Evolutionary conservation across 2,329 filamentous ascomycete species (phyloP).

Genomic region (Trichocomaceae sp.): DNA sequence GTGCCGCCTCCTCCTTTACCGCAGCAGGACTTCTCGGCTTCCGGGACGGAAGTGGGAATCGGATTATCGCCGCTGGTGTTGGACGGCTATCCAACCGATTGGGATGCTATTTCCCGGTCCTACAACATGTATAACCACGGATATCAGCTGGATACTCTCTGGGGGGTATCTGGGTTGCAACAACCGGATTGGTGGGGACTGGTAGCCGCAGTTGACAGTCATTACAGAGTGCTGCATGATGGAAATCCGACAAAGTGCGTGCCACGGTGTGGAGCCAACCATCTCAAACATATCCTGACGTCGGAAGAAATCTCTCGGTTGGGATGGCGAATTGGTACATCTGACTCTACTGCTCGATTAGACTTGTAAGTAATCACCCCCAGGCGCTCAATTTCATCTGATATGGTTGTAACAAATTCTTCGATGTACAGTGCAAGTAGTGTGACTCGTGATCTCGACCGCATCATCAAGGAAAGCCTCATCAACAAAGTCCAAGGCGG

Average conservation of each 20-base stretch:
- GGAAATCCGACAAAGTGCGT: slow-evolving; percentile 28
- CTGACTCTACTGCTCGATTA: slow-evolving; percentile 26
- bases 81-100: slow-evolving; percentile 35
- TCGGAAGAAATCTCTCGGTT: slow-evolving; percentile 27
- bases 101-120: slow-evolving; percentile 29
- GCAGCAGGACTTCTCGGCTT: slow-evolving; percentile 21
- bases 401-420: not conserved
- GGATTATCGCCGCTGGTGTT: slow-evolving; percentile 31
- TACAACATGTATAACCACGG: slow-evolving; percentile 37
- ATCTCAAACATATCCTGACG: slow-evolving; percentile 32
- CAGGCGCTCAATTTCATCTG: not conserved
- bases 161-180: slow-evolving; percentile 36
- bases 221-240: slow-evolving; percentile 36
- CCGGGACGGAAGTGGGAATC: slow-evolving; percentile 21
- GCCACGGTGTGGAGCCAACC: slow-evolving; percentile 27
- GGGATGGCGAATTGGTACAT: slow-evolving; percentile 31
- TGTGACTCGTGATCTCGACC: slow-evolving; percentile 36
- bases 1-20: slow-evolving; percentile 20
- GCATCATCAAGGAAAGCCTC: slow-evolving; percentile 36
- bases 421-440: slow-evolving; percentile 32
- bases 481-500: slow-evolving; percentile 16
- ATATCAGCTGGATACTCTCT: slow-evolving; percentile 36
- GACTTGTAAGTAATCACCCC: slow-evolving; percentile 34
- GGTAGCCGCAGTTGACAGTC: slow-evolving; percentile 40
- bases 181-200: slow-evolving; percentile 38